Evolutionary conservation across 768 basidiomycete species (phyloP).

Genomic region (Russula brevipes): DNA sequence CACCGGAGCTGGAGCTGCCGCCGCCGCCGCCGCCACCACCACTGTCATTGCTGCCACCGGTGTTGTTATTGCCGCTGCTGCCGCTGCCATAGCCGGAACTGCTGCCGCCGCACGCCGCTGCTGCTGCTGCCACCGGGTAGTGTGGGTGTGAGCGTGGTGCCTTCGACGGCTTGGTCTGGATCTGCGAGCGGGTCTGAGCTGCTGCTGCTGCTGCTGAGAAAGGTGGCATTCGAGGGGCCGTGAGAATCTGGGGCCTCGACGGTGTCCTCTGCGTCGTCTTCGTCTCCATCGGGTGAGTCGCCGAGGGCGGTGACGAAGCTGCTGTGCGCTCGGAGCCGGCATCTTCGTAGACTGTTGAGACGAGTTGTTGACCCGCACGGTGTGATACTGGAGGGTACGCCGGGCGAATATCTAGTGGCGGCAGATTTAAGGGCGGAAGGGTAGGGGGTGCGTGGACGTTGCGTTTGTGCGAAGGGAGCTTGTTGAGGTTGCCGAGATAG

Average conservation of each 20-base stretch:
- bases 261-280: slow-evolving; percentile 16
- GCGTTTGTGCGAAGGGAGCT: slow-evolving; percentile 41
- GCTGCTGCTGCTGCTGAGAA: neutral
- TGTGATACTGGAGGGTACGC: slow-evolving; percentile 19
- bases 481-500: slow-evolving; percentile 54
- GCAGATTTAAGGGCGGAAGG: slow-evolving; percentile 46
- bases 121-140: neutral
- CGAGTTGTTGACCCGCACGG: slow-evolving; percentile 28
- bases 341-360: slow-evolving; percentile 35
- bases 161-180: neutral
- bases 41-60: neutral
- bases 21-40: too few relatives aligned
- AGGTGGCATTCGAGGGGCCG: slow-evolving; percentile 9
- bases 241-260: neutral
- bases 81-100: neutral
- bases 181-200: neutral
- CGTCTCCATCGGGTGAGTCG: neutral
- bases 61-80: too few relatives aligned
- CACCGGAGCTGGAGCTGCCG: neutral
- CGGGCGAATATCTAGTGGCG: slow-evolving; percentile 23
- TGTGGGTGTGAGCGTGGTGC: slow-evolving; percentile 7
- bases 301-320: slow-evolving; percentile 36
- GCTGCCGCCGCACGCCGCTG: neutral
- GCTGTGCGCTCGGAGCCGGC: slow-evolving; percentile 27
- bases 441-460: slow-evolving; percentile 43